phyloP scores from a whole-genome alignment of 2,329 filamentous ascomycete genomes.

The Pseudogymnoascus sp. region DNA sequence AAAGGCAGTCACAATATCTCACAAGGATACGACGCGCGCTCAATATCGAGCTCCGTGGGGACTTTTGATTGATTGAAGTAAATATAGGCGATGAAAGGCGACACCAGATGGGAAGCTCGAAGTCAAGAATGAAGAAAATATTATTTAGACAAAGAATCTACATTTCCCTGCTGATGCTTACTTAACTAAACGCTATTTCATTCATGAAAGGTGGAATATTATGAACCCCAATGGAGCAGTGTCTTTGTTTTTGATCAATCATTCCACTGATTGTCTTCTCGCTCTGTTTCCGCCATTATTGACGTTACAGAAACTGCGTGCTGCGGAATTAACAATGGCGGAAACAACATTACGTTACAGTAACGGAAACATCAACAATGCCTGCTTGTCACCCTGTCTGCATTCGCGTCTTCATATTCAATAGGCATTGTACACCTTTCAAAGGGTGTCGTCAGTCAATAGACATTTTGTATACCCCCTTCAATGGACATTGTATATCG shows the following conservation, averaged over 20 bases:
- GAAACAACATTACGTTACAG: neutral
- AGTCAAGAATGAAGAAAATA: slow-evolving; percentile 10
- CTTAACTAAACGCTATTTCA: neutral
- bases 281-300: neutral
- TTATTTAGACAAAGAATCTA: slow-evolving; percentile 17
- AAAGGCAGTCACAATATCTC: neutral
- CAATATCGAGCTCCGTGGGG: neutral
- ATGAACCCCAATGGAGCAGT: neutral
- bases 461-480: neutral
- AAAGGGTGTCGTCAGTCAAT: neutral
- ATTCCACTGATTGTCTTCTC: neutral
- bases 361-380: neutral
- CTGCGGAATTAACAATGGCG: neutral
- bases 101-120: neutral
- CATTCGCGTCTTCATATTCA: neutral
- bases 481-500: neutral
- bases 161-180: neutral
- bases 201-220: neutral
- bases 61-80: neutral
- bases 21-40: neutral
- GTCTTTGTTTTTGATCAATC: neutral
- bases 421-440: neutral
- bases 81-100: neutral
- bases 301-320: neutral
- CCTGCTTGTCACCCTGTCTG: neutral